Evolutionary conservation across 352 stramenopile species (phyloP), one percentile per base, ranked within the genome.

Genomic region (Phytophthora uliginosa): DNA sequence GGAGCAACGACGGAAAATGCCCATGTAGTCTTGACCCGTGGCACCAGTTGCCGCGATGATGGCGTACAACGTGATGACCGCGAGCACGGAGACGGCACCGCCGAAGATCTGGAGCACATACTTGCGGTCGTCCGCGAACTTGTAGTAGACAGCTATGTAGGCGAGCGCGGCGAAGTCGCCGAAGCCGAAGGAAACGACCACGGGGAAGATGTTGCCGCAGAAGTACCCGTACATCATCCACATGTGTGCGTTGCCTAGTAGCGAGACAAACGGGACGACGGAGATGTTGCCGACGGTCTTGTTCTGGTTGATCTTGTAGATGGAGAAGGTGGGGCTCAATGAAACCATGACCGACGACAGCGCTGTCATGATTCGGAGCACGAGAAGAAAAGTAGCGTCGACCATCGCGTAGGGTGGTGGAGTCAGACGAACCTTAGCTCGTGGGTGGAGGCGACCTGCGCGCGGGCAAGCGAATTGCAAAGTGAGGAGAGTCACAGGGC

Each of bases 61-160:
- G 1, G 66, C 69, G 76, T 89, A 89, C 22, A 85, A 4, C 0
- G 76, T 87, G 20, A 87, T 65, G 13, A 69, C 28, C 7, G 71
- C 4, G 7, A 88, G 54, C 5, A 77, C 47, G 12, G 67, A 65
- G 8, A 76, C 59, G 2, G 59, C 66, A 10, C 72, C 33, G 7
- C 58, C 56, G 24, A 84, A 57, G 13, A 82, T 74, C 10, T 73
- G 73, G 26, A 73, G 75, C 26, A 85, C 76, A 54, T 88, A 85
- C 59, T 62, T 73, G 50, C 67, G 67, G 18, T 88, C 74, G 10
- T 76, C 63, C 1, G 76, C 74, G 75, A 82, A 87, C 13, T 66
- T 63, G 66, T 86, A 90, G 70, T 89, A 90, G 31, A 89, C 51
- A 8, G 74, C 34, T 36, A 92, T 82, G 74, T 86, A 92, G 22